A percentile compares a stretch with the other conserved stretches of the same genome.
Conservation (phyloP, 768 basidiomycete genomes). For the Kwoniella shandongensis region DNA sequence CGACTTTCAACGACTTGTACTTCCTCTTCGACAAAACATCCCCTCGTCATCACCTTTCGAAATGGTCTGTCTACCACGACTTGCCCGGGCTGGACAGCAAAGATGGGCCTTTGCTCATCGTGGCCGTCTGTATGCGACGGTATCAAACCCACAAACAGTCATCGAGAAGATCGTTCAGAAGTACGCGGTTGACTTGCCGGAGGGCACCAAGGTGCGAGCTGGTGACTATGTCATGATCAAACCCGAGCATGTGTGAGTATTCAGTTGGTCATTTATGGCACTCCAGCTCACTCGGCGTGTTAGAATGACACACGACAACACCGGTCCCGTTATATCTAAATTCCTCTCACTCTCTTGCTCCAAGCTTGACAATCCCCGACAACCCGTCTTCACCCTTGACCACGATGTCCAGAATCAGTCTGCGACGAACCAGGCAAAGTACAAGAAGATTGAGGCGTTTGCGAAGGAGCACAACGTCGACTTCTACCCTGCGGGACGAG, state of each 20-base stretch:
- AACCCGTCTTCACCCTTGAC: conserved; percentile 94
- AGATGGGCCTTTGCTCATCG: conserved; percentile 9
- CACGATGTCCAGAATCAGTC: conserved; percentile 98
- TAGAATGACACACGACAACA: conserved; percentile 71
- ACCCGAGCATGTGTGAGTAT: conserved; percentile 77
- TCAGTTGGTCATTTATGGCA: background rate
- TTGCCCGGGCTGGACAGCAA: conserved; percentile 10
- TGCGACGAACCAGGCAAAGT: conserved; percentile 84
- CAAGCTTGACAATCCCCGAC: conserved; percentile 71
- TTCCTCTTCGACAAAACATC: background rate
- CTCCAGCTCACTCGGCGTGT: conserved; percentile 3
- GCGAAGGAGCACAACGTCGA: conserved; percentile 81
- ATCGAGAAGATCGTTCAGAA: conserved; percentile 98
- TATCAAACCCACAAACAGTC: conserved; percentile 65
- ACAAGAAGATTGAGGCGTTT: conserved; percentile 85
- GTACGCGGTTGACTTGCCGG: conserved; percentile 85
- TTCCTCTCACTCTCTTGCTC: conserved; percentile 94
- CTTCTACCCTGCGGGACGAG: conserved; percentile 95
- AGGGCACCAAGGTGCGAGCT: conserved; percentile 75
- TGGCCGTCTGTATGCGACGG: conserved; percentile 36
- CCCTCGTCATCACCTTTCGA: background rate
- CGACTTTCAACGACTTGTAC: background rate
- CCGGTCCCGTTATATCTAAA: conserved; percentile 95
- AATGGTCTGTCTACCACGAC: conserved; percentile 15
- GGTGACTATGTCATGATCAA: conserved; percentile 99